These are phyloP conservation scores for Clavaria fumosa DNA, from an alignment of 768 basidiomycete genomes.

Conservation along the genomic window DNA sequence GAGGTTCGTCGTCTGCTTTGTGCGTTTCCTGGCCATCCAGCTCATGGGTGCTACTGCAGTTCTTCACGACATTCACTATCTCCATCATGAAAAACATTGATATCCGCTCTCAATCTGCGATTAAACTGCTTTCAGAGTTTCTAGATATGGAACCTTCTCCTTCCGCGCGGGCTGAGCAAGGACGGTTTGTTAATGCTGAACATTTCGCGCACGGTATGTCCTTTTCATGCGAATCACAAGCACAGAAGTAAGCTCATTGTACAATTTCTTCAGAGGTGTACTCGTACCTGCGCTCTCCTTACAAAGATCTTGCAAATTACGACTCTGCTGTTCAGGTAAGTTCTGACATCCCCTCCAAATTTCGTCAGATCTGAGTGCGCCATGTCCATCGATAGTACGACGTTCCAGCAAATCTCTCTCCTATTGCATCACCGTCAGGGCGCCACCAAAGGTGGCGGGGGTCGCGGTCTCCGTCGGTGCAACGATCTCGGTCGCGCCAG, in stretches of 20 bases:
- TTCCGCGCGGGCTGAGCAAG: conserved; percentile 24
- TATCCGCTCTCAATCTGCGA: conserved; percentile 77
- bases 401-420: conserved; percentile 25
- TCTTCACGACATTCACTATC: conserved; percentile 76
- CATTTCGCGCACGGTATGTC: conserved; percentile 86
- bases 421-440: conserved; percentile 25
- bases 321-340: conserved; percentile 69
- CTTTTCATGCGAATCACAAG: no score
- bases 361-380: background rate
- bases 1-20: conserved; percentile 33
- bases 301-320: conserved; percentile 67
- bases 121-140: conserved; percentile 76
- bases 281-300: conserved; percentile 78
- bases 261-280: conserved; percentile 61
- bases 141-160: conserved; percentile 50
- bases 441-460: conserved; percentile 18
- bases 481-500: no score
- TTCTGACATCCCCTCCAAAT: no score
- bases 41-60: conserved; percentile 31
- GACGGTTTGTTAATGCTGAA: conserved; percentile 59
- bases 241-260: background rate
- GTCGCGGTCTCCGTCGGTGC: conserved; percentile 9
- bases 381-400: conserved; percentile 36
- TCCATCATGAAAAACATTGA: conserved; percentile 89
- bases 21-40: no score